Percentiles rank a stretch among this genome's conserved stretches.
Evolutionary conservation across 345 rosid species (phyloP).

Genomic region (Eucalyptus decipiens): DNA sequence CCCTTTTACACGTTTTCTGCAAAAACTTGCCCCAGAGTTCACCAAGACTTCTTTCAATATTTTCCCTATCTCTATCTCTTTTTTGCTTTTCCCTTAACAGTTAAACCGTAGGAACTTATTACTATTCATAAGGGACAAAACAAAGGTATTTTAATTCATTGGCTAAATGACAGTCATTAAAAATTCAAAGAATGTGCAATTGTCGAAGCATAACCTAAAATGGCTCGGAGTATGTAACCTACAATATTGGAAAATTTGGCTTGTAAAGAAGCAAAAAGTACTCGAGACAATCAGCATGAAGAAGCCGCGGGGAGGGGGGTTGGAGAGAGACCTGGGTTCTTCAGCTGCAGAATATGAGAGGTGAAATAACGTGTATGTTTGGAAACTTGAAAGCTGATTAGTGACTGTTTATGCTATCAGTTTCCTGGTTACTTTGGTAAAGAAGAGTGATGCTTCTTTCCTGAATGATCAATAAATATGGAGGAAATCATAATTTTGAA

Average conservation of each 20-base stretch:
- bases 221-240: neutral
- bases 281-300: neutral
- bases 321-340: neutral
- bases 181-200: neutral
- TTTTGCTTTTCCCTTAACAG: neutral
- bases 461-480: neutral
- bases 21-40: neutral
- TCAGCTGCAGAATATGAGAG: neutral
- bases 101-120: neutral
- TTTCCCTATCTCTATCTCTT: neutral
- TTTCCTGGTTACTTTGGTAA: neutral
- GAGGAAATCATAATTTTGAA: neutral
- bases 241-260: neutral
- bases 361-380: neutral
- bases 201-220: neutral
- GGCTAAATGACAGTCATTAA: neutral
- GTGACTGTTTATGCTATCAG: neutral
- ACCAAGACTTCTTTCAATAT: neutral
- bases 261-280: neutral
- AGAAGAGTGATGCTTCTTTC: neutral
- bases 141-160: neutral
- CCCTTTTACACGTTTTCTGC: neutral
- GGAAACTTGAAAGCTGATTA: neutral
- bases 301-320: neutral
- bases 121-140: neutral